Percentiles rank a stretch among this genome's conserved stretches.
phyloP scores from a whole-genome alignment of 192 early-diverging fungal species.

The Nowakowskiella sp. region DNA sequence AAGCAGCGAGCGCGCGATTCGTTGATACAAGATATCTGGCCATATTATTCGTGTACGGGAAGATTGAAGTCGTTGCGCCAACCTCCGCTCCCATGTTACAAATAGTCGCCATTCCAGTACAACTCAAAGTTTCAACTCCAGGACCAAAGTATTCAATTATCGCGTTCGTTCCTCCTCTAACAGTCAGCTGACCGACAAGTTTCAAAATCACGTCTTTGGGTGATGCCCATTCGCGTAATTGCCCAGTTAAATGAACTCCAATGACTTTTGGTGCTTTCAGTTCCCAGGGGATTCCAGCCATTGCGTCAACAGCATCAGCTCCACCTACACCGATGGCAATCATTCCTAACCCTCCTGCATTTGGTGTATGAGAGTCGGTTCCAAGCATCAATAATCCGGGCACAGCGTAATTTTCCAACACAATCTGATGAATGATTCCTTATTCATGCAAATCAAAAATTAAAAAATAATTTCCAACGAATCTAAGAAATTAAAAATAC shows the following conservation, averaged over 20 bases:
- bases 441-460: neutral
- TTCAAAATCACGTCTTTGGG: slow-evolving; percentile 95
- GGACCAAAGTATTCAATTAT: slow-evolving; percentile 97
- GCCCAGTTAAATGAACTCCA: slow-evolving; percentile 84
- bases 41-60: slow-evolving; percentile 94
- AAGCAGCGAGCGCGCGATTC: slow-evolving; percentile 67
- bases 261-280: slow-evolving; percentile 95
- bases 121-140: slow-evolving; percentile 87
- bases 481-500: slow-evolving; percentile 41
- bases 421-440: slow-evolving; percentile 83
- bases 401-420: slow-evolving; percentile 96
- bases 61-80: slow-evolving; percentile 93
- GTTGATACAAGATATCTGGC: slow-evolving; percentile 84
- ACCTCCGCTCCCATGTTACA: slow-evolving; percentile 99
- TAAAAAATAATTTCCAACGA: neutral
- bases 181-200: slow-evolving; percentile 89
- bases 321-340: slow-evolving; percentile 96
- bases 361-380: slow-evolving; percentile 97
- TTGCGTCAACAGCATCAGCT: slow-evolving; percentile 98
- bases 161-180: slow-evolving; percentile 82
- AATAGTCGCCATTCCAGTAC: slow-evolving; percentile 97
- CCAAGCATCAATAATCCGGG: slow-evolving; percentile 95
- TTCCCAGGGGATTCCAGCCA: slow-evolving; percentile 98
- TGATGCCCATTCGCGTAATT: slow-evolving; percentile 84
- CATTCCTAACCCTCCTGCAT: slow-evolving; percentile 95